Evolutionary conservation across 805 yeast species (phyloP).

Genomic region (Monosporozyma aerobia): DNA sequence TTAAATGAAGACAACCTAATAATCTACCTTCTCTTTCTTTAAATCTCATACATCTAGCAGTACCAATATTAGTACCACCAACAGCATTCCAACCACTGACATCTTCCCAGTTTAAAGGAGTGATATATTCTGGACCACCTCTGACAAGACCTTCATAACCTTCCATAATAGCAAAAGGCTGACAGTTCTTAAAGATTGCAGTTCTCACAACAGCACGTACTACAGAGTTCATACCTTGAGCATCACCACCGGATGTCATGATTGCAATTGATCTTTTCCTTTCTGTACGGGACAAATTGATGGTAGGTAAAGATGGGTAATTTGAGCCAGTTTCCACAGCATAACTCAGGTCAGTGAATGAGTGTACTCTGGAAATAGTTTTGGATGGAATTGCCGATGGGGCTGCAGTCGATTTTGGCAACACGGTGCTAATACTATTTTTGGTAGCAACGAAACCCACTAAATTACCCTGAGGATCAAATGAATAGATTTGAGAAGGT

Average conservation of each 20-base stretch:
- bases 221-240: constrained; percentile 72
- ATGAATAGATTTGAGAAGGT: constrained; percentile 63
- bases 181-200: constrained; percentile 52
- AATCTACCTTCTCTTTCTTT: constrained; percentile 57
- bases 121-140: constrained; percentile 45
- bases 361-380: constrained; percentile 9
- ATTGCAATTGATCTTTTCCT: constrained; percentile 47
- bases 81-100: constrained; percentile 59
- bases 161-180: constrained; percentile 57
- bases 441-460: constrained; percentile 63
- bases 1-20: constrained; percentile 52
- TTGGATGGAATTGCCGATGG: constrained; percentile 4
- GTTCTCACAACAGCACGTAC: constrained; percentile 68
- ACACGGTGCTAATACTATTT: constrained; percentile 44
- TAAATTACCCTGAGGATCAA: constrained; percentile 78
- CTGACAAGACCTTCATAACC: constrained; percentile 67
- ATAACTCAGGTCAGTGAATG: constrained; percentile 12
- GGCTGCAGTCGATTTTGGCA: constrained; percentile 16
- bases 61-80: constrained; percentile 74
- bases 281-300: constrained; percentile 1
- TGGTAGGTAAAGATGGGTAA: constrained; percentile 13
- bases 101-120: constrained; percentile 59
- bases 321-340: constrained; percentile 6
- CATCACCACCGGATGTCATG: constrained; percentile 75
- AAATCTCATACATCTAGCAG: constrained; percentile 63